phyloP scores from a whole-genome alignment of 2,329 filamentous ascomycete genomes.

The Pyrenochaeta sp. region DNA sequence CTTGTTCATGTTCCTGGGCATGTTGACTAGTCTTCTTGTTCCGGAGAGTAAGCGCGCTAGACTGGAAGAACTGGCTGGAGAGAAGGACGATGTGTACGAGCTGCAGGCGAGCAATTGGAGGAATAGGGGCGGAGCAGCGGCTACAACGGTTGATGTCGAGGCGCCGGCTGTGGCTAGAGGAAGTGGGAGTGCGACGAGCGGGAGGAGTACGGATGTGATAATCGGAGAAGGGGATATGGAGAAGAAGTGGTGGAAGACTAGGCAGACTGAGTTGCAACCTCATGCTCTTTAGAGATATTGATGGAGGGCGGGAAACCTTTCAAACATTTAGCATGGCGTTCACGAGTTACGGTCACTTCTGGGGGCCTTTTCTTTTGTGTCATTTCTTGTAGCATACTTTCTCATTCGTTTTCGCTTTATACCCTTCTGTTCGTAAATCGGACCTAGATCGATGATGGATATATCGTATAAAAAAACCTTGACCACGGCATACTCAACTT shows the following conservation, averaged over 20 bases:
- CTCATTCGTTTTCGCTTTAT: conserved; percentile 7
- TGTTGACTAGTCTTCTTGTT: conserved; percentile 73
- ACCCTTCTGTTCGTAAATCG: conserved; percentile 4
- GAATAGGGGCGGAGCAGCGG: conserved; percentile 16
- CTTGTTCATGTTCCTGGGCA: conserved; percentile 79
- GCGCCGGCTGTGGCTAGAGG: conserved; percentile 10
- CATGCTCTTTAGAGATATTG: conserved; percentile 12
- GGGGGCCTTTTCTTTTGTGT: background rate
- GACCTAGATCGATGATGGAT: too few species aligned
- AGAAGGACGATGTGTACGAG: conserved; percentile 60
- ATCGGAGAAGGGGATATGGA: conserved; percentile 17
- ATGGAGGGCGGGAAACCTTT: background rate
- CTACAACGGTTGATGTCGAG: background rate
- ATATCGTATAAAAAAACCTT: too few species aligned
- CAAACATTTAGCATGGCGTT: conserved; percentile 1
- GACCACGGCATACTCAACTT: background rate
- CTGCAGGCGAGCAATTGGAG: conserved; percentile 57
- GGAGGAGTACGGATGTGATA: conserved; percentile 16
- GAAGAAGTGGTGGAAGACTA: conserved; percentile 33
- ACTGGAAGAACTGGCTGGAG: conserved; percentile 74
- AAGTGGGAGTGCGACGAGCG: conserved; percentile 22
- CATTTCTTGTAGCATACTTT: background rate
- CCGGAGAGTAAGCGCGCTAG: conserved; percentile 80
- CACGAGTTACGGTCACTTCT: background rate
- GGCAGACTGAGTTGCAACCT: conserved; percentile 18